These are phyloP conservation scores for Saprolegnia diclina DNA, from an alignment of 352 stramenopile genomes.

Conservation along the genomic window DNA sequence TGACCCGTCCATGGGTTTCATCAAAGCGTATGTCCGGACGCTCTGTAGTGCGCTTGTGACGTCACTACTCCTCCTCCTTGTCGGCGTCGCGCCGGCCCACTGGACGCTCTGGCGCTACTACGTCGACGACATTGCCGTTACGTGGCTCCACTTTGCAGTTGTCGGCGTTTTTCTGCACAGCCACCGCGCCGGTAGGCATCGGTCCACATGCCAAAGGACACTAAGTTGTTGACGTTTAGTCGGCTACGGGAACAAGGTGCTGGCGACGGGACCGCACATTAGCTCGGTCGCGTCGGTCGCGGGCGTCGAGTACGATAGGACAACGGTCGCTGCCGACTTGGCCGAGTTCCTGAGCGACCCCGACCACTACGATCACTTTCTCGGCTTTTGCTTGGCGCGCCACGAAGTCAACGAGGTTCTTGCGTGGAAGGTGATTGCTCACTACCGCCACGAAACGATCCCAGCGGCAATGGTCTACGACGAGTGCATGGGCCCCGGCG, in stretches of 20 bases:
- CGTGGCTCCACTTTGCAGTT: not conserved
- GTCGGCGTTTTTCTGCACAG: not conserved
- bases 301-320: not conserved
- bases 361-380: conserved; percentile 4
- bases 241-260: not conserved
- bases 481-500: not conserved
- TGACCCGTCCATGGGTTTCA: not conserved
- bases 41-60: not conserved
- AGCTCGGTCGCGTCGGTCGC: not conserved
- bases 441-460: not conserved
- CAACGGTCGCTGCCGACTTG: not conserved
- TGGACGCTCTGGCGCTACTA: not conserved
- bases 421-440: not conserved
- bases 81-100: not conserved
- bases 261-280: not conserved
- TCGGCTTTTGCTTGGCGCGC: not conserved
- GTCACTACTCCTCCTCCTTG: not conserved
- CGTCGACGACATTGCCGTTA: not conserved
- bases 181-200: not conserved
- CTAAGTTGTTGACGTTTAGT: no score
- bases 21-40: not conserved
- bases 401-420: not conserved
- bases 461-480: not conserved
- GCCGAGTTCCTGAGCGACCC: not conserved
- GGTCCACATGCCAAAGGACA: no score